Base-by-base conservation (phyloP, 2,329 filamentous ascomycete genomes). In the Ophiostoma triangulosporum region DNA sequence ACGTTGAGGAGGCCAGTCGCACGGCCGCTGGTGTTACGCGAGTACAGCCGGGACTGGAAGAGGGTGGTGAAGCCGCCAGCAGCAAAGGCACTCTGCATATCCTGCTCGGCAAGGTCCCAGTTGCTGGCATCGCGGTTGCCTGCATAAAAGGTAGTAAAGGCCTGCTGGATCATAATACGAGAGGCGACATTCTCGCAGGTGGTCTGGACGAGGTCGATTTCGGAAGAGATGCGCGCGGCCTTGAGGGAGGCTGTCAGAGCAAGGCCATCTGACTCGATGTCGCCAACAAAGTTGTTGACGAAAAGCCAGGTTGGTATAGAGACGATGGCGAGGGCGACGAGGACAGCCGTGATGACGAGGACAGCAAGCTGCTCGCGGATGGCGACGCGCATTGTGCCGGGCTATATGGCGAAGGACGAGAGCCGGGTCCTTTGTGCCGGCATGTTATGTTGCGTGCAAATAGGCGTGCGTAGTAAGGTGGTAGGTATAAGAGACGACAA, bases 281-380 rank as follows among this genome's bases (percentile, higher is more conserved):
- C 63, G 59, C 70, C 59, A 57, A 79, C 75, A 61, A 77, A 78
- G 57, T 68, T 65, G 60, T 78, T 73, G 62, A 80, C 75, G 58
- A 73, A 80, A 54, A 79, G 66, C 76, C 76, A 80, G 65, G 83
- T 86, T 62, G 89, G 87, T 58, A 95, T 78, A 15, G 88, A 81
- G 57, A 95, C 77, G 57, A 95, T 81, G 53, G 84, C 80, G 57
- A 95, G 77, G 52, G 84, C 83, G 54, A 86, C 70, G 54, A 94
- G 76, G 49, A 88, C 82, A 56, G 85, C 80, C 56, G 88, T 64
- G 59, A 93, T 73, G 62, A 95, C 87, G 59, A 95, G 75, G 66
- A 83, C 75, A 60, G 81, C 87, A 62, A 96, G 76, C 77, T 96
- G 90, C 70, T 90, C 83, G 60, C 88, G 80, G 63, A 95, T 95